Conservation (phyloP, 768 basidiomycete species). For the Naganishia randhawae region DNA sequence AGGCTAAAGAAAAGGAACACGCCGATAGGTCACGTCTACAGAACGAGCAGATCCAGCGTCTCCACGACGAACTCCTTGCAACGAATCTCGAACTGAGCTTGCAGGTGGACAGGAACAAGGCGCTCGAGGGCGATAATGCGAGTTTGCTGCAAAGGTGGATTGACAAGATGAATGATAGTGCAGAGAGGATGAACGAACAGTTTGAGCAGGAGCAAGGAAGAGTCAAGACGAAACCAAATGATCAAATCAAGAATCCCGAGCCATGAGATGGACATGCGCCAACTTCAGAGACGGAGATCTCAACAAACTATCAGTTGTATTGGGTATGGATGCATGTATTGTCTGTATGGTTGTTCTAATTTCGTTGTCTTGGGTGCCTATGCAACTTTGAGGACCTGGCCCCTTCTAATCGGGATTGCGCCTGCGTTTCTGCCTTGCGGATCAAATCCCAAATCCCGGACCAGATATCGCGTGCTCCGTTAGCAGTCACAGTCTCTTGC, state of each 20-base stretch:
- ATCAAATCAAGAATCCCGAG: not conserved
- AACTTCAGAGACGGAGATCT: not conserved
- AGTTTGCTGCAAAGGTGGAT: slow-evolving; percentile 94
- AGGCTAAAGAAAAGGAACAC: slow-evolving; percentile 67
- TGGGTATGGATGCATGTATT: no score
- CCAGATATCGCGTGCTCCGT: not conserved
- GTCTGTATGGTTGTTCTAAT: not conserved
- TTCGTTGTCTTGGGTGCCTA: not conserved
- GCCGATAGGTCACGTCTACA: slow-evolving; percentile 62
- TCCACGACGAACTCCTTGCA: slow-evolving; percentile 92
- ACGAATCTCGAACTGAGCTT: slow-evolving; percentile 85
- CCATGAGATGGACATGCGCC: not conserved
- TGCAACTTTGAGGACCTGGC: not conserved
- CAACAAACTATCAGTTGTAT: not conserved
- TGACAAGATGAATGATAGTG: slow-evolving; percentile 87
- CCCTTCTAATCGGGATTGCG: not conserved
- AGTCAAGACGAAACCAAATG: slow-evolving; percentile 1
- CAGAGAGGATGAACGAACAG: slow-evolving; percentile 90
- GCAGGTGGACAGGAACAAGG: slow-evolving; percentile 78
- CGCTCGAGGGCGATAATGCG: slow-evolving; percentile 87
- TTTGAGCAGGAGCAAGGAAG: slow-evolving; percentile 42
- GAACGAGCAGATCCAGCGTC: slow-evolving; percentile 66
- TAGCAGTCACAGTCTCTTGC: not conserved
- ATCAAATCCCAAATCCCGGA: not conserved
- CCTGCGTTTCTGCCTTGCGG: not conserved